Conservation (phyloP, 805 yeast genomes). For the Wickerhamomyces bisporus region DNA sequence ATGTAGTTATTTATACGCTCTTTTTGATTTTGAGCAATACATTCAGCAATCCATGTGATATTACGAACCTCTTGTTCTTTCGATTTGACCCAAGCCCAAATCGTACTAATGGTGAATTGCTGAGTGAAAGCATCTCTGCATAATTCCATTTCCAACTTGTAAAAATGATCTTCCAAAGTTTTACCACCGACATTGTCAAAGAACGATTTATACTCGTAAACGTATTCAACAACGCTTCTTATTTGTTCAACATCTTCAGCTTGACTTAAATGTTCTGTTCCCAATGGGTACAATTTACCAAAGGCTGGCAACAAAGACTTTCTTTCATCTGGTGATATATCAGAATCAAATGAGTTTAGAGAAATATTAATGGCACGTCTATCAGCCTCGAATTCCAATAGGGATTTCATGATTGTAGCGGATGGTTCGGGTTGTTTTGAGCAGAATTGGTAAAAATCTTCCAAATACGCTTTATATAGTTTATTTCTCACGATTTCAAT, state of each 20-base stretch:
- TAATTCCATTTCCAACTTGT: slow-evolving; percentile 84
- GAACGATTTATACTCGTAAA: slow-evolving; percentile 61
- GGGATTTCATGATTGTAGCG: slow-evolving; percentile 68
- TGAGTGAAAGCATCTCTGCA: slow-evolving; percentile 94
- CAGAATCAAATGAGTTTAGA: slow-evolving; percentile 82
- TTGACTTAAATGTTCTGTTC: slow-evolving; percentile 58
- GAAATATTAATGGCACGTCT: slow-evolving; percentile 90
- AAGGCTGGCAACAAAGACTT: slow-evolving; percentile 68
- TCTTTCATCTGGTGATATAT: slow-evolving; percentile 69
- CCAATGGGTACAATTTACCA: slow-evolving; percentile 74
- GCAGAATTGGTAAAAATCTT: slow-evolving; percentile 74
- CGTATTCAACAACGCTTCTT: slow-evolving; percentile 53
- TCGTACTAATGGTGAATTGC: slow-evolving; percentile 83
- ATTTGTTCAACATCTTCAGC: slow-evolving; percentile 86
- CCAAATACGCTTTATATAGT: slow-evolving; percentile 87
- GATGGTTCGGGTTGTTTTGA: slow-evolving; percentile 67
- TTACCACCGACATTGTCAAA: slow-evolving; percentile 45
- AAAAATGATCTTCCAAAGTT: slow-evolving; percentile 90
- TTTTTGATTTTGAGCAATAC: slow-evolving; percentile 97
- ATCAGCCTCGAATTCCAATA: slow-evolving; percentile 90
- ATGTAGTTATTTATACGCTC: slow-evolving; percentile 89
- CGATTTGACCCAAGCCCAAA: slow-evolving; percentile 96
- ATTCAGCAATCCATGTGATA: slow-evolving; percentile 99
- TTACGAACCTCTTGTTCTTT: slow-evolving; percentile 96
- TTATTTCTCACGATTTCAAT: slow-evolving; percentile 92